A percentile compares a stretch with the other conserved stretches of the same genome.
phyloP scores from a whole-genome alignment of 1,139 yeast species.

The Candida buenavistaensis region DNA sequence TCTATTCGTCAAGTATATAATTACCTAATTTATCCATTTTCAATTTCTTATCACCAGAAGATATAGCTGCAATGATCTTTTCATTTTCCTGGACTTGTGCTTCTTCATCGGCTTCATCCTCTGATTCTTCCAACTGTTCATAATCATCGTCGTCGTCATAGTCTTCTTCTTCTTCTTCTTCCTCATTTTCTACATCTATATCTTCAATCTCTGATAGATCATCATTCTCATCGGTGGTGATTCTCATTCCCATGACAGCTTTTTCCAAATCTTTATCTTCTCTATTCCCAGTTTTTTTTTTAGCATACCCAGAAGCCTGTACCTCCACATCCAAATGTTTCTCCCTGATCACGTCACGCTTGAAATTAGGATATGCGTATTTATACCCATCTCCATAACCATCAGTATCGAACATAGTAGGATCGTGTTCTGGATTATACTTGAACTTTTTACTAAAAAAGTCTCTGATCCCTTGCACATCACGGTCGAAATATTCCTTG shows the following conservation, averaged over 20 bases:
- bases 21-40: conserved; percentile 83
- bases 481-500: conserved; percentile 81
- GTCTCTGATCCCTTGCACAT: conserved; percentile 82
- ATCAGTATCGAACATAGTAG: conserved; percentile 69
- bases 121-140: conserved; percentile 28
- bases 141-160: conserved; percentile 29
- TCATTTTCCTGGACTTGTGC: conserved; percentile 62
- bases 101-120: conserved; percentile 27
- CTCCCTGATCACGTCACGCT: conserved; percentile 68
- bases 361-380: conserved; percentile 78
- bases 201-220: conserved; percentile 31
- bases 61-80: conserved; percentile 66
- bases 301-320: conserved; percentile 88
- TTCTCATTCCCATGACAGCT: conserved; percentile 69
- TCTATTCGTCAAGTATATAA: conserved; percentile 58
- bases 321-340: conserved; percentile 78
- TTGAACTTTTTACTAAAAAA: conserved; percentile 80
- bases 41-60: conserved; percentile 57
- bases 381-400: conserved; percentile 80
- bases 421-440: conserved; percentile 64
- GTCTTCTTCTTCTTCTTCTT: conserved; percentile 31
- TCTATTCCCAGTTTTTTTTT: conserved; percentile 55
- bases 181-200: conserved; percentile 28
- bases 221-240: conserved; percentile 29
- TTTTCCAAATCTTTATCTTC: conserved; percentile 67